Base-by-base conservation (phyloP, 495 filamentous ascomycete species). In the Penicillium bovifimosum region DNA sequence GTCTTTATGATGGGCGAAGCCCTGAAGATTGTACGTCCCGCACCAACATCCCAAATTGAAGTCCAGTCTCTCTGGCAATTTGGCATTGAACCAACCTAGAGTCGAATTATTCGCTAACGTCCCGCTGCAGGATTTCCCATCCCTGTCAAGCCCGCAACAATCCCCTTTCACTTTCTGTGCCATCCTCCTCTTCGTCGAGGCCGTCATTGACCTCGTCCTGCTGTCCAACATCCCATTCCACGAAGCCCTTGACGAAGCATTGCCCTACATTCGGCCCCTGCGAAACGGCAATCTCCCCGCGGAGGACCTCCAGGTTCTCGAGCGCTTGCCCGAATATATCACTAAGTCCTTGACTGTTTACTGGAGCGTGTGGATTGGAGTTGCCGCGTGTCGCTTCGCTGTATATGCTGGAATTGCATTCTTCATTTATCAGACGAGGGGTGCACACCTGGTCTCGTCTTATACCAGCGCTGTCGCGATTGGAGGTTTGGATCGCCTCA, bases 1-100 rank as follows among this genome's bases (percentile, higher is more conserved):
- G 88, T 95, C 45, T 91, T 82, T 60, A 80, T 96, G 36, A 71
- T 95, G 11, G 90, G 90, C 38, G 89, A 93, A 65, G 77, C 88
- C 38, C 84, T 93, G 80, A 79, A 81, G 53, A 77, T 95, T 53
- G 87, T 88, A 81, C 29, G 74, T 64, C 32, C 32, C 29, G 10
- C 13, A 41, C 6, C 33, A 39, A 20, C 14, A 17, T 1, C 28
- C 8, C 8, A 24, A 6, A 31, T 24, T n/a, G 8, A 29, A 5
- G 9, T 16, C 8, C 18, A 47, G 17, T 10, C 9, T 24, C 20
- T 24, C 18, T 13, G n/a, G 1, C 9, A 7, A 9, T 16, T 35
- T 34, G 31, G 20, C n/a, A 26, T 17, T 14, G 45, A 14, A n/a
- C 6, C 6, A 0, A 11, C 9, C 18, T 18, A 10, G 17, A 24